Evolutionary conservation across 2,329 filamentous ascomycete genomes (phyloP), one percentile per base, ranked within the genome.

Genomic region (Monosporascus ibericus): DNA sequence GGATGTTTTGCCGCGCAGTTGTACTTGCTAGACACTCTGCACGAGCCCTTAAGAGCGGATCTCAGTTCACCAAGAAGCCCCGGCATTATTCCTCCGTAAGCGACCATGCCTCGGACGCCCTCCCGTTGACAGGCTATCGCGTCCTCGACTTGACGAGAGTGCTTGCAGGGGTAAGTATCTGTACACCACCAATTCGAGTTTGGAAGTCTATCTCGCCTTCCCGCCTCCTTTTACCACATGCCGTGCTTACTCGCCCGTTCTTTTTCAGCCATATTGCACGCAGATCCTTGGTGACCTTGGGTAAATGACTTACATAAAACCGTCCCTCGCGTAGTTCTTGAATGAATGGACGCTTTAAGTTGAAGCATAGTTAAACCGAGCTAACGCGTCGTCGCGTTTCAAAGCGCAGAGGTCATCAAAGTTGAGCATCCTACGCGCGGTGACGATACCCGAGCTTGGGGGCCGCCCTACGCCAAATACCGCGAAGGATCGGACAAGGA

Each of bases 91-190:
- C 65, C 18, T 67, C 55, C 55, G 62, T 68, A 38, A 65, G 60
- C 48, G 60, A 62, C 52, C 22, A 52, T 11, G 56, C 58, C 38
- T 53, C 56, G 48, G 59, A 63, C 14, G 57, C 68, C 40, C 70
- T 84, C 34, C 92, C 94, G 22, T 78, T 99, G 61, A 83, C 90
- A 37, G 94, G 94, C 1, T 87, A 94, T 61, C 85, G 88, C 51
- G 92, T 97, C 15, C 78, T 99, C 56, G 94, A 99, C 69, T 95
- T 99, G 91, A 97, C 92, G 3, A 82, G 94, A 73, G 94, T 99
- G 2, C 74, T 99, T 58, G 94, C 94, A 57, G 94, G 94, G 52
- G 92, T 96, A 76, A 72, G 87, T 79, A 34, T 25, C 50, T 51
- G 58, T 59, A 48, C 52, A 34, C 30, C 30, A 34, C 5, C 11